phyloP scores from a whole-genome alignment of 75 land plant species.

The Pinus albicaulis region DNA sequence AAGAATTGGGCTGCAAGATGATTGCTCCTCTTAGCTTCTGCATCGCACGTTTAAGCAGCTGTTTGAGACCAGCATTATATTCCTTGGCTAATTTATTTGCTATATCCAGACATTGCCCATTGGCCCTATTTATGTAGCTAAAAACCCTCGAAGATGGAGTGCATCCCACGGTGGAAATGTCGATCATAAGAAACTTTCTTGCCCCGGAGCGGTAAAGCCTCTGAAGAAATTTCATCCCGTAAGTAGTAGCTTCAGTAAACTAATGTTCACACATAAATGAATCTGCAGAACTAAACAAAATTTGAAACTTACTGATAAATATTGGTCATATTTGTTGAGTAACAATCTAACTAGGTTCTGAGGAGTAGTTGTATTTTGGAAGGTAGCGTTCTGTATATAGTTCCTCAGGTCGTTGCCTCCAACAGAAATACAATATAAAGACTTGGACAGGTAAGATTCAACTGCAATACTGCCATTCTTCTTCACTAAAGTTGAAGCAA shows the following conservation, averaged over 20 bases:
- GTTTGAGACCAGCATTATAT: background rate
- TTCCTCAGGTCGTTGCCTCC: background rate
- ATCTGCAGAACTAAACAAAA: background rate
- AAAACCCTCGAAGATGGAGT: background rate
- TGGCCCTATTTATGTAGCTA: background rate
- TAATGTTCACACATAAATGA: background rate
- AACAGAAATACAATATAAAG: background rate
- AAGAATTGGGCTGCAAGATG: background rate
- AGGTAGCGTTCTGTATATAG: background rate
- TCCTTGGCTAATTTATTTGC: background rate
- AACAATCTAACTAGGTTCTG: background rate
- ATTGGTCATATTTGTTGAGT: background rate
- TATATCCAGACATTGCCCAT: background rate
- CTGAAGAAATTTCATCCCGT: background rate
- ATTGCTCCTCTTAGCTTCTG: background rate
- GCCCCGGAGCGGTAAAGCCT: background rate
- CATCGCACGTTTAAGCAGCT: background rate
- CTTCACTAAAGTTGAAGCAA: background rate
- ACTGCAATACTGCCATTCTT: background rate
- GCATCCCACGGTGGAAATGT: background rate
- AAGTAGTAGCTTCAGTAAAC: background rate
- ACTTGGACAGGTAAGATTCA: background rate
- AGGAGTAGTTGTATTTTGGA: background rate
- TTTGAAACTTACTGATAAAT: background rate
- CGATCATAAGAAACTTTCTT: conserved; percentile 5